These are phyloP conservation scores for Nakazawaea wyomingensis DNA, from an alignment of 805 yeast species.

Conservation along the genomic window DNA sequence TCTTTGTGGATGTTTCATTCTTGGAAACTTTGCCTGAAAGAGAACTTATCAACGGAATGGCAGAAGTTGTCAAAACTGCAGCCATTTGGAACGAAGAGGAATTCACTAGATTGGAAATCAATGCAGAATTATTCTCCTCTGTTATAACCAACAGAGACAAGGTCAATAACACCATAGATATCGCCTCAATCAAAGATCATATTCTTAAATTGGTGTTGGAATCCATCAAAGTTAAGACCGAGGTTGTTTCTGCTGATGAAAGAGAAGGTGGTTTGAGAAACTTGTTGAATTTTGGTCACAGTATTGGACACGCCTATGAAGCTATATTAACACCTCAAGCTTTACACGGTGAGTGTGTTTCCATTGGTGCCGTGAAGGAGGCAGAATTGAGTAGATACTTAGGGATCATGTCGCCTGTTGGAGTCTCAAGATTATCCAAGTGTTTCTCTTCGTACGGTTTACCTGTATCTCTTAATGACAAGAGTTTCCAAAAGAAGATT, in stretches of 20 bases:
- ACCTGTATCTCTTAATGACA: slow-evolving; percentile 75
- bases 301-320: slow-evolving; percentile 97
- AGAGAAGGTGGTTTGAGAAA: slow-evolving; percentile 93
- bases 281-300: slow-evolving; percentile 89
- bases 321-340: slow-evolving; percentile 97
- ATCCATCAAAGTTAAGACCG: slow-evolving; percentile 86
- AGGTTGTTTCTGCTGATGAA: slow-evolving; percentile 90
- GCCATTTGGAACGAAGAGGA: slow-evolving; percentile 95
- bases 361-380: slow-evolving; percentile 92
- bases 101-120: slow-evolving; percentile 75
- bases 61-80: slow-evolving; percentile 96
- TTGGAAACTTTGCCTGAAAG: slow-evolving; percentile 84
- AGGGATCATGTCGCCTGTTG: slow-evolving; percentile 86
- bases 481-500: slow-evolving; percentile 64
- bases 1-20: slow-evolving; percentile 84
- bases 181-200: slow-evolving; percentile 65
- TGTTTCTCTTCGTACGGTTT: slow-evolving; percentile 81
- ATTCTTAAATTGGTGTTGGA: slow-evolving; percentile 76
- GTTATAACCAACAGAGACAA: slow-evolving; percentile 47
- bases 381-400: slow-evolving; percentile 92
- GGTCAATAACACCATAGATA: slow-evolving; percentile 47
- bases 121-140: slow-evolving; percentile 63
- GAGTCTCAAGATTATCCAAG: slow-evolving; percentile 83
- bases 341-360: slow-evolving; percentile 97
- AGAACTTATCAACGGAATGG: slow-evolving; percentile 97